Evolutionary conservation across 2,329 filamentous ascomycete species (phyloP), one percentile per base, ranked within the genome.

Genomic region (Fonsecaea nubica): DNA sequence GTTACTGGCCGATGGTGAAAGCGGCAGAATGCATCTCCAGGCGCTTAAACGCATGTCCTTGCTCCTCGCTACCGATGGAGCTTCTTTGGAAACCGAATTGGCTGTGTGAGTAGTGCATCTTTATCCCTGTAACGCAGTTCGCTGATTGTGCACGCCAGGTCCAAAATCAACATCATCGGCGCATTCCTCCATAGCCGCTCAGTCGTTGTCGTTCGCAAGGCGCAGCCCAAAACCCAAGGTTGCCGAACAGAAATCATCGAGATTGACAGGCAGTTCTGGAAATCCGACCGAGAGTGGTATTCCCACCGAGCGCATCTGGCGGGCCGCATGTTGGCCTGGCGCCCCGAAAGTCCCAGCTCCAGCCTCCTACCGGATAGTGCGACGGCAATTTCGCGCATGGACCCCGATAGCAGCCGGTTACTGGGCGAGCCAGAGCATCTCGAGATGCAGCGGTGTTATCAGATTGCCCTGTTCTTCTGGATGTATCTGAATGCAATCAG

Each of bases 381-480:
- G 9, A 25, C 45, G 30, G 64, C 64, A 6, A 67, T 69, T 25
- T 25, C 58, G 21, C 57, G 67, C 0, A 60, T 69, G 64, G 67
- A 69, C 50, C 64, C 58, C 30, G 35, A 58, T 7, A 48, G 38
- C 53, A 25, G 48, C 48, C n/a, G 35, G 32, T 53, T 57, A 4
- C 45, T 69, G 18, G 36, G 18, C 18, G 36, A 48, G 32, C 18
- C 15, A 7, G 62, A 67, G 18, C 30, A 50, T 18, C 30, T 54
- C 12, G 67, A 69, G 38, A 50, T 69, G 5, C 60, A 64, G 40
- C 57, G 64, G 13, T 69, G 67, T 53, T 70, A 66, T 45, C 69
- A 70, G 64, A 66, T 70, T 42, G 61, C 61, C 15, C 42, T 70
- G n/a, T 70, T 67, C 61, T 64, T 70, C 36, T 66, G 38, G 42